Conservation (phyloP, 129 eudicot genomes). For the Silybum marianum region DNA sequence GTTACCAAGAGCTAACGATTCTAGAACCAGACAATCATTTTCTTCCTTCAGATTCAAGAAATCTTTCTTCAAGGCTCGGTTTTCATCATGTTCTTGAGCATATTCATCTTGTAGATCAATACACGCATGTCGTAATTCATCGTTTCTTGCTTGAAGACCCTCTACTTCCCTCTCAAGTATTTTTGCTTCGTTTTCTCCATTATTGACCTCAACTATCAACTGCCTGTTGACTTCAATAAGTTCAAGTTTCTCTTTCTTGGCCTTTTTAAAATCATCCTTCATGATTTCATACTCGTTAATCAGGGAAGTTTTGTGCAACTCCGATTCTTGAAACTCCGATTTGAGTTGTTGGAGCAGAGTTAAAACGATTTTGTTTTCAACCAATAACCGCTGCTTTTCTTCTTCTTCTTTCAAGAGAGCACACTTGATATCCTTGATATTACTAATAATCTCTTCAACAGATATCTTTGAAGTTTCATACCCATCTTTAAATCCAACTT, state of each 20-base stretch:
- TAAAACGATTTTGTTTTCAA: slow-evolving; percentile 69
- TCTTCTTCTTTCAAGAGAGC: slow-evolving; percentile 52
- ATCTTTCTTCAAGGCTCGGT: slow-evolving; percentile 35
- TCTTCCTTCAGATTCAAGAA: slow-evolving; percentile 42
- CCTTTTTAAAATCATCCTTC: slow-evolving; percentile 31
- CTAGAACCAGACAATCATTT: slow-evolving; percentile 30
- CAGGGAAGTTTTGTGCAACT: slow-evolving; percentile 40
- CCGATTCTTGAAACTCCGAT: slow-evolving; percentile 51
- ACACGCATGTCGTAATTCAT: slow-evolving; percentile 35
- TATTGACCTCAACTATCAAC: slow-evolving; percentile 36
- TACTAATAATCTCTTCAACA: slow-evolving; percentile 45
- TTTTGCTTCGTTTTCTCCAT: slow-evolving; percentile 23
- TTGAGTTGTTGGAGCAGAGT: slow-evolving; percentile 56
- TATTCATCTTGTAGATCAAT: slow-evolving; percentile 35
- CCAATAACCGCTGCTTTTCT: slow-evolving; percentile 54
- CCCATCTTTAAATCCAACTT: slow-evolving; percentile 31
- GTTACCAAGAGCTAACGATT: slow-evolving; percentile 33
- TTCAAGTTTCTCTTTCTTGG: slow-evolving; percentile 46
- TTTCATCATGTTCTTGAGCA: slow-evolving; percentile 35
- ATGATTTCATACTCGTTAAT: slow-evolving; percentile 35
- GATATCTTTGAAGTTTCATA: slow-evolving; percentile 45
- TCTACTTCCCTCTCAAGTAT: slow-evolving; percentile 40
- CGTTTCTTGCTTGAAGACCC: slow-evolving; percentile 28
- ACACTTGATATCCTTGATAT: slow-evolving; percentile 49
- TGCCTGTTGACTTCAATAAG: slow-evolving; percentile 46